Percentiles rank a stretch among this genome's conserved stretches.
Conservation (phyloP, 2,329 filamentous ascomycete species). For the Colletotrichum limetticola region DNA sequence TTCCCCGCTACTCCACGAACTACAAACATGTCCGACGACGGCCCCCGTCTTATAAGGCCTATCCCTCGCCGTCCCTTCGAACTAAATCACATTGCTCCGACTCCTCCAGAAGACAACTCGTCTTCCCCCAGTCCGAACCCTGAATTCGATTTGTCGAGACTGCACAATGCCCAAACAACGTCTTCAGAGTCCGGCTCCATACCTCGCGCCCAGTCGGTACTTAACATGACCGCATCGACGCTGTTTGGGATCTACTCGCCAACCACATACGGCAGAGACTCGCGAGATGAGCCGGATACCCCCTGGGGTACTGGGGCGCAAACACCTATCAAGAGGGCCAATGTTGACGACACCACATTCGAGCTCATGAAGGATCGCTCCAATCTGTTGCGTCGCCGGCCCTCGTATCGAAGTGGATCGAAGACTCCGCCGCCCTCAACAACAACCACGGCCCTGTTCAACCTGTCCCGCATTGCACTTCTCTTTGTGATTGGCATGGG, state of each 20-base stretch:
- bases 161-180: slow-evolving; percentile 40
- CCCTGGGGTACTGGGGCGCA: slow-evolving; percentile 84
- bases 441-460: slow-evolving; percentile 55
- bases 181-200: slow-evolving; percentile 52
- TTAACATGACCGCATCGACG: slow-evolving; percentile 90
- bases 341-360: slow-evolving; percentile 56
- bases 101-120: slow-evolving; percentile 53
- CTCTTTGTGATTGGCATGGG: slow-evolving; percentile 83
- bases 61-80: slow-evolving; percentile 79
- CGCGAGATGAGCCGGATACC: slow-evolving; percentile 68
- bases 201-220: slow-evolving; percentile 79
- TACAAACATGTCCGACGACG: slow-evolving; percentile 51
- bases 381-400: slow-evolving; percentile 46
- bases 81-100: slow-evolving; percentile 59
- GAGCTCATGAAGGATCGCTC: slow-evolving; percentile 55
- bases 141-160: slow-evolving; percentile 49
- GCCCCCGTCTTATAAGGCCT: slow-evolving; percentile 72
- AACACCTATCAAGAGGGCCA: slow-evolving; percentile 65
- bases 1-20: slow-evolving; percentile 4
- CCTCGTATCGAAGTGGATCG: slow-evolving; percentile 46
- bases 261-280: slow-evolving; percentile 64
- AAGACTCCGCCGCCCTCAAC: slow-evolving; percentile 42
- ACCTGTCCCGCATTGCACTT: slow-evolving; percentile 67
- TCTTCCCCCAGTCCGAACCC: slow-evolving; percentile 53
- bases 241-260: slow-evolving; percentile 91